Conservation (phyloP, 1,284 basidiomycete genomes). For the Volvariella volvacea region DNA sequence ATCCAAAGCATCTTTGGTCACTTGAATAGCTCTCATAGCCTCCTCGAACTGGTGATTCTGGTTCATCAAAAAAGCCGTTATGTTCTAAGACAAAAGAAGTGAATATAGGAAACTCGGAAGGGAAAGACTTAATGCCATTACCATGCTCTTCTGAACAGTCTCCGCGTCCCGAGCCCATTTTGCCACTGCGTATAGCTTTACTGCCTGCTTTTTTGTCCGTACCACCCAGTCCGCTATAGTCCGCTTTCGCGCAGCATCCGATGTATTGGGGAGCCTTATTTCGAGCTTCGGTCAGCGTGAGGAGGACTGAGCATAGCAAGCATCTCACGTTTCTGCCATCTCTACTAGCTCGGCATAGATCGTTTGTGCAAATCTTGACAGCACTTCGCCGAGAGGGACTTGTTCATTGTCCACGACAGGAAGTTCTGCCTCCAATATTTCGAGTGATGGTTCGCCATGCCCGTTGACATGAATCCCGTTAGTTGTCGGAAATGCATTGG, state of each 20-base stretch:
- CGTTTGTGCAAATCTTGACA: constrained; percentile 71
- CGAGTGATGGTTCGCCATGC: constrained; percentile 32
- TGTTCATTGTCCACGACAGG: constrained; percentile 73
- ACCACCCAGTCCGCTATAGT: constrained; percentile 84
- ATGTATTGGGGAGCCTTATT: constrained; percentile 73
- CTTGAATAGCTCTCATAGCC: constrained; percentile 56
- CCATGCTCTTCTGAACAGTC: constrained; percentile 82
- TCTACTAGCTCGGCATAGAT: constrained; percentile 82
- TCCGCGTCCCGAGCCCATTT: constrained; percentile 81
- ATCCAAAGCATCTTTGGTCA: constrained; percentile 61
- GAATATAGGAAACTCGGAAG: too few species aligned
- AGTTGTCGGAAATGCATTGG: not conserved
- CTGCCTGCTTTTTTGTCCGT: constrained; percentile 81
- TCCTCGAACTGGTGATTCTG: constrained; percentile 81
- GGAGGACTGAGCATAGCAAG: constrained; percentile 9
- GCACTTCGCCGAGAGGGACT: constrained; percentile 65
- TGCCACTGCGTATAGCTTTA: constrained; percentile 80
- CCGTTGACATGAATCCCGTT: constrained; percentile 11
- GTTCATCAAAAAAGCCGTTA: constrained; percentile 76
- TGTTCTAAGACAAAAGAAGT: constrained; percentile 45
- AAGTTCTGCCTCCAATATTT: constrained; percentile 68
- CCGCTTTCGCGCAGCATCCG: constrained; percentile 76
- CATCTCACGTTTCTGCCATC: constrained; percentile 75
- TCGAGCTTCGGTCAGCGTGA: not conserved
- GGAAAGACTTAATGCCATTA: constrained; percentile 15